Evolutionary conservation across 441 rosid genomes (phyloP), one percentile per base, ranked within the genome.

Genomic region (Kokia cookei): DNA sequence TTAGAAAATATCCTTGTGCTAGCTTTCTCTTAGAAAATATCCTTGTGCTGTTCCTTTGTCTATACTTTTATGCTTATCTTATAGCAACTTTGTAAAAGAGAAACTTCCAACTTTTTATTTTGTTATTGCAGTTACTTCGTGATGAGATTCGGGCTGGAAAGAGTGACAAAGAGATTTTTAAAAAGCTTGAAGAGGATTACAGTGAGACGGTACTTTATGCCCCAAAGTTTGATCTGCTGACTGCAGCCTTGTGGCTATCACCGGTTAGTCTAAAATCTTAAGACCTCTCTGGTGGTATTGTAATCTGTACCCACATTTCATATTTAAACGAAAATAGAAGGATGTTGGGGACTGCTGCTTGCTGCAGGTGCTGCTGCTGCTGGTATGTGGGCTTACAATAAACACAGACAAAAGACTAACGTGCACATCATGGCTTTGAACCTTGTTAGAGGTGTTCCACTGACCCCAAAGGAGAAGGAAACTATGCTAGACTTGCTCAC

Each of bases 181-280:
- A 82, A 78, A 96, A 96, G 87, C 94, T 96, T 13, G 97, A 91
- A 86, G 91, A 92, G 69, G 98, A 96, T 19, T 96, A 13, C 61
- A 97, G 99, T 48, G 99, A 93, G 88, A 93, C 98, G 0, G 97
- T 96, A 54, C 99, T 96, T 53, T 96, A 96, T 57, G 84, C 98
- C 40, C 97, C 97, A 0, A 96, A 93, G 76, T 96, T 96, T 70
- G 99, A 93, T 85, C 11, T 86, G 82, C 98, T 93, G 80, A 96
- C 97, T 47, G 97, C 98, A 2, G 98, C 91, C 50, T 79, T 96
- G 79, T 91, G 98, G 97, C 84, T 93, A 70, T 90, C 93, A 54
- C 98, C 98, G 83, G 97, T 93, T 48, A 87, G 98, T 87, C 72
- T 73, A 32, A 54, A 35, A 51, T 15, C 67, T 61, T 59, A 43